phyloP scores from a whole-genome alignment of 257 asterid species.

The Solanum tarapatanum region DNA sequence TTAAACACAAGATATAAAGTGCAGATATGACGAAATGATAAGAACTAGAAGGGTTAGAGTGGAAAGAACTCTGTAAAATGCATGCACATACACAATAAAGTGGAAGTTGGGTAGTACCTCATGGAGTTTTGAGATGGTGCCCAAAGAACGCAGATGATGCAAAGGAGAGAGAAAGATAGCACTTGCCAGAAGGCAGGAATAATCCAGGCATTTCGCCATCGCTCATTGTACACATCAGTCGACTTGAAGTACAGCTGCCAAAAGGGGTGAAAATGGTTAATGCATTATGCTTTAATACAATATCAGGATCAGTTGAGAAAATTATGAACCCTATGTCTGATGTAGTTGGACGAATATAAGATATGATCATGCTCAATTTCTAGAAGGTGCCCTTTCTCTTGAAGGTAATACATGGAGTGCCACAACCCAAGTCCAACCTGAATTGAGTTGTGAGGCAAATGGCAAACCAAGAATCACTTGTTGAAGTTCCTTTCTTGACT shows the following conservation, averaged over 20 bases:
- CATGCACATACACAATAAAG: not conserved
- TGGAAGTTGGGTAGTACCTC: slow-evolving; percentile 33
- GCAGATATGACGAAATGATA: not conserved
- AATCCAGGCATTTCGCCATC: slow-evolving; percentile 94
- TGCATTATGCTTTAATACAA: not conserved
- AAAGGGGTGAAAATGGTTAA: not conserved
- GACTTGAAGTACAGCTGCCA: slow-evolving; percentile 91
- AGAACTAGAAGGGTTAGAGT: not conserved
- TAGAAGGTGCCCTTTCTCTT: not conserved
- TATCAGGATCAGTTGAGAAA: not conserved
- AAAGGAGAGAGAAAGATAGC: slow-evolving; percentile 73
- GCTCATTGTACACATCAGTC: slow-evolving; percentile 79
- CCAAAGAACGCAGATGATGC: slow-evolving; percentile 93
- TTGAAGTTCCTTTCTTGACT: not conserved
- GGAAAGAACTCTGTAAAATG: not conserved
- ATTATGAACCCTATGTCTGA: not conserved
- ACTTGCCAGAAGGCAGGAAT: slow-evolving; percentile 98
- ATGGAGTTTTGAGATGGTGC: slow-evolving; percentile 89
- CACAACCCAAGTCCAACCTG: not conserved
- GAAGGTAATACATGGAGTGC: not conserved
- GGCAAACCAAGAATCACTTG: not conserved
- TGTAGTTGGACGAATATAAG: not conserved
- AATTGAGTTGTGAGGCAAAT: not conserved
- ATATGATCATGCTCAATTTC: not conserved
- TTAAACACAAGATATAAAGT: not conserved